Conservation (phyloP, 352 stramenopile genomes). For the Phytophthora vignae region DNA sequence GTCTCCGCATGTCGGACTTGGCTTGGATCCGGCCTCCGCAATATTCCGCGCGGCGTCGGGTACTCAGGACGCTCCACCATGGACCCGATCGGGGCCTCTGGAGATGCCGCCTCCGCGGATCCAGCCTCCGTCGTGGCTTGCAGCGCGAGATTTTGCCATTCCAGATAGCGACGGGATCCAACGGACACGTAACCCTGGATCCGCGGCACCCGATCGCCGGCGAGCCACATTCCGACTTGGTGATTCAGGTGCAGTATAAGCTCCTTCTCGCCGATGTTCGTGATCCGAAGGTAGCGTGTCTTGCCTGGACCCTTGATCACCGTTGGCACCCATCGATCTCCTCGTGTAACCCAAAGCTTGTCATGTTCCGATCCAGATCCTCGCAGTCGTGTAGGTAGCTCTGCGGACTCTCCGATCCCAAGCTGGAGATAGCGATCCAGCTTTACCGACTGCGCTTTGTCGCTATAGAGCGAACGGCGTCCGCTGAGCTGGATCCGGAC, state of each 20-base stretch:
- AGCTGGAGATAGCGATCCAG: too few relatives aligned
- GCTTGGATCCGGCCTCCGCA: background rate
- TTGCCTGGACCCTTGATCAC: background rate
- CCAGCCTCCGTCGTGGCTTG: background rate
- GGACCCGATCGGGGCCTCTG: background rate
- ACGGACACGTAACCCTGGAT: conserved; percentile 13
- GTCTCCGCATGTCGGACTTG: too few relatives aligned
- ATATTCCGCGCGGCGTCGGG: background rate
- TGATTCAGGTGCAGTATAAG: background rate
- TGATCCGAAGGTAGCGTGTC: conserved; percentile 9
- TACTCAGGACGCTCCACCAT: background rate
- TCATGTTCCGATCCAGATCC: background rate
- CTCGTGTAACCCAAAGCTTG: conserved; percentile 18
- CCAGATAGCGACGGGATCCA: background rate
- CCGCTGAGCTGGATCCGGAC: too few relatives aligned
- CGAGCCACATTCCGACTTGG: conserved; percentile 12
- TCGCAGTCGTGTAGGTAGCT: background rate
- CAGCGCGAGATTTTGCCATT: conserved; percentile 23
- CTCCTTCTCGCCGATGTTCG: background rate
- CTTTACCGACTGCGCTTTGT: too few relatives aligned
- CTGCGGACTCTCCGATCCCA: background rate
- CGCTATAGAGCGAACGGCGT: too few relatives aligned
- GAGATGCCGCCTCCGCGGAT: background rate
- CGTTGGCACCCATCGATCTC: conserved; percentile 9
- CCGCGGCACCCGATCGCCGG: conserved; percentile 5